phyloP scores from a whole-genome alignment of 805 yeast species.

The Wickerhamiella lipophila region DNA sequence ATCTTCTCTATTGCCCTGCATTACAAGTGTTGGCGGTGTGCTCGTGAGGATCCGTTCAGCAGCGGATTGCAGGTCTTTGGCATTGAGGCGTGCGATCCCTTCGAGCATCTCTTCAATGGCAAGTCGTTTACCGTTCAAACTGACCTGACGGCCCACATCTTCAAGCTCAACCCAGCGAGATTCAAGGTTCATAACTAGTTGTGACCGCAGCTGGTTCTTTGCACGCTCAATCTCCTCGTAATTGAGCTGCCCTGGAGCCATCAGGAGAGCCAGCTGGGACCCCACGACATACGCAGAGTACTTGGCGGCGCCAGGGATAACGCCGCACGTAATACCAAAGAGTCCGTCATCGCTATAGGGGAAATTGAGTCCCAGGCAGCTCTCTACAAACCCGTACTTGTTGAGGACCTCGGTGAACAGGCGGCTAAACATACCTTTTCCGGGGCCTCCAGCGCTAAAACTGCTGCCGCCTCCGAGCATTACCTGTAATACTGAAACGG shows the following conservation, averaged over 20 bases:
- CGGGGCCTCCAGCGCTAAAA: slow-evolving; percentile 97
- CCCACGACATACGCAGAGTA: slow-evolving; percentile 70
- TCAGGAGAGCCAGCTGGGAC: slow-evolving; percentile 42
- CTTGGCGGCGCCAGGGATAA: slow-evolving; percentile 76
- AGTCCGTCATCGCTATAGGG: slow-evolving; percentile 82
- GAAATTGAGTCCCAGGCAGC: slow-evolving; percentile 78
- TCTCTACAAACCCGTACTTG: slow-evolving; percentile 82
- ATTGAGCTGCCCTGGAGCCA: slow-evolving; percentile 48
- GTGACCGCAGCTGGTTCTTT: slow-evolving; percentile 78
- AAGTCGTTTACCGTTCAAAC: slow-evolving; percentile 63
- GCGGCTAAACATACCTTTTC: slow-evolving; percentile 96
- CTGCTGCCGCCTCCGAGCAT: slow-evolving; percentile 95
- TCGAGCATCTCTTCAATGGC: slow-evolving; percentile 70
- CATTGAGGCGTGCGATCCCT: slow-evolving; percentile 55
- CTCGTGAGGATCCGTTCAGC: slow-evolving; percentile 69
- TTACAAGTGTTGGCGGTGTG: slow-evolving; percentile 69
- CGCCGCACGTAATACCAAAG: slow-evolving; percentile 76
- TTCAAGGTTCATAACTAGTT: slow-evolving; percentile 84
- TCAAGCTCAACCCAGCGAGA: slow-evolving; percentile 87
- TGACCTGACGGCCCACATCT: slow-evolving; percentile 91
- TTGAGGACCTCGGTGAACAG: slow-evolving; percentile 83
- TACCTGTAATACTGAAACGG: slow-evolving; percentile 79
- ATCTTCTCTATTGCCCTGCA: slow-evolving; percentile 74
- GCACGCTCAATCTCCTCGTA: slow-evolving; percentile 73
- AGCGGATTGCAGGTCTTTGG: slow-evolving; percentile 55